A percentile compares a stretch with the other conserved stretches of the same genome.
phyloP scores from a whole-genome alignment of 768 basidiomycete genomes.

The Suillus sp. region DNA sequence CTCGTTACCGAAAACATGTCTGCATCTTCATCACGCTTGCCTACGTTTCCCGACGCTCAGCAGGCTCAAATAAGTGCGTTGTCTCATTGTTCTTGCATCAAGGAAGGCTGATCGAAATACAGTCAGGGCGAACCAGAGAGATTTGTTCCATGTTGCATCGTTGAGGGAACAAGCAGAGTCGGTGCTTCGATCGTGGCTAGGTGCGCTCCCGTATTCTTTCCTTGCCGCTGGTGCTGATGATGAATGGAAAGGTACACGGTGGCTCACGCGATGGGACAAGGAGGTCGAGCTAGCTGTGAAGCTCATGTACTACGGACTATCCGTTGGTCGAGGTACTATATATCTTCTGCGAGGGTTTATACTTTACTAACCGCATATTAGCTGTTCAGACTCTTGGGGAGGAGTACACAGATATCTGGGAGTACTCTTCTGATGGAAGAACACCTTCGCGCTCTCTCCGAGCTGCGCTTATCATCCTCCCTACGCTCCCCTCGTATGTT shows the following conservation, averaged over 20 bases:
- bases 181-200: slow-evolving; percentile 76
- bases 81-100: not conserved
- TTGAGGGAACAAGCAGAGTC: slow-evolving; percentile 76
- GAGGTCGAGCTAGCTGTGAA: slow-evolving; percentile 74
- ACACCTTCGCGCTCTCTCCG: slow-evolving; percentile 50
- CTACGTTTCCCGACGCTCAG: slow-evolving; percentile 70
- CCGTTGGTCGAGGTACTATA: slow-evolving; percentile 67
- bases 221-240: slow-evolving; percentile 15
- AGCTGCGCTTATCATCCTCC: slow-evolving; percentile 61
- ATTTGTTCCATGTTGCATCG: slow-evolving; percentile 73
- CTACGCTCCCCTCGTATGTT: slow-evolving; percentile 65
- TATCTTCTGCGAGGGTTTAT: not conserved
- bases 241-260: slow-evolving; percentile 65
- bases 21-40: slow-evolving; percentile 26
- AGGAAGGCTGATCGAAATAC: slow-evolving; percentile 19
- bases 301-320: slow-evolving; percentile 71
- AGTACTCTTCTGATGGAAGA: slow-evolving; percentile 48
- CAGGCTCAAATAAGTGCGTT: slow-evolving; percentile 86
- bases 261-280: slow-evolving; percentile 79
- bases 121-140: slow-evolving; percentile 88
- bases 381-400: slow-evolving; percentile 87
- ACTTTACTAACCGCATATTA: slow-evolving; percentile 31
- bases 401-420: slow-evolving; percentile 88
- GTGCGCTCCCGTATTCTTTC: slow-evolving; percentile 40
- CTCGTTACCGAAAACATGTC: slow-evolving; percentile 5